Evolutionary conservation across 495 filamentous ascomycete genomes (phyloP).

Genomic region (Hypoxylon subgilvum): DNA sequence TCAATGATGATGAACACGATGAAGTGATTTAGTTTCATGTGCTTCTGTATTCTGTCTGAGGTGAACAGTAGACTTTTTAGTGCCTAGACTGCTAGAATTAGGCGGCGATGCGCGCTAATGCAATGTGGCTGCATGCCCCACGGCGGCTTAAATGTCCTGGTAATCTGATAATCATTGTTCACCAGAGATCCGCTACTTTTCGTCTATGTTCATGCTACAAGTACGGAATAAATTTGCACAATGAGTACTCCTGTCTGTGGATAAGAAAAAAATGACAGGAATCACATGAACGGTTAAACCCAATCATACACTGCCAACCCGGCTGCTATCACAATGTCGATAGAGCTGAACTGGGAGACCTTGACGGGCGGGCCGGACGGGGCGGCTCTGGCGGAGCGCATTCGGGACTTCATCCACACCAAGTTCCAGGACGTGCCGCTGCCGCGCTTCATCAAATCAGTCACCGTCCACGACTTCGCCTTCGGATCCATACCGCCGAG

Average conservation of each 20-base stretch:
- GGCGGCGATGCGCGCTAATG: not conserved
- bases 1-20: slow-evolving; percentile 15
- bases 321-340: slow-evolving; percentile 70
- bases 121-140: not conserved
- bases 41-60: too few relatives aligned
- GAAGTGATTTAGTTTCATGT: not conserved
- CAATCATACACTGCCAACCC: slow-evolving; percentile 1
- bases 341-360: slow-evolving; percentile 93
- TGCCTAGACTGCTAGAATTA: not conserved
- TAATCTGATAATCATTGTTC: too few relatives aligned
- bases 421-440: slow-evolving; percentile 91
- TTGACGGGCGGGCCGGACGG: slow-evolving; percentile 91
- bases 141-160: not conserved
- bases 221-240: not conserved
- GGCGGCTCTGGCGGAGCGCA: slow-evolving; percentile 75
- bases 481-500: slow-evolving; percentile 84
- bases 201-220: not conserved
- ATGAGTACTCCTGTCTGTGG: not conserved
- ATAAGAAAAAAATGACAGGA: slow-evolving; percentile 5
- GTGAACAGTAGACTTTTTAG: too few relatives aligned
- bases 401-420: slow-evolving; percentile 92
- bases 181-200: too few relatives aligned
- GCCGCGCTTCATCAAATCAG: slow-evolving; percentile 94
- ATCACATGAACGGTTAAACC: slow-evolving; percentile 4
- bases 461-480: slow-evolving; percentile 90